Evolutionary conservation across 2,329 filamentous ascomycete genomes (phyloP), one percentile per base, ranked within the genome.

Genomic region (Diaporthe ampelina): DNA sequence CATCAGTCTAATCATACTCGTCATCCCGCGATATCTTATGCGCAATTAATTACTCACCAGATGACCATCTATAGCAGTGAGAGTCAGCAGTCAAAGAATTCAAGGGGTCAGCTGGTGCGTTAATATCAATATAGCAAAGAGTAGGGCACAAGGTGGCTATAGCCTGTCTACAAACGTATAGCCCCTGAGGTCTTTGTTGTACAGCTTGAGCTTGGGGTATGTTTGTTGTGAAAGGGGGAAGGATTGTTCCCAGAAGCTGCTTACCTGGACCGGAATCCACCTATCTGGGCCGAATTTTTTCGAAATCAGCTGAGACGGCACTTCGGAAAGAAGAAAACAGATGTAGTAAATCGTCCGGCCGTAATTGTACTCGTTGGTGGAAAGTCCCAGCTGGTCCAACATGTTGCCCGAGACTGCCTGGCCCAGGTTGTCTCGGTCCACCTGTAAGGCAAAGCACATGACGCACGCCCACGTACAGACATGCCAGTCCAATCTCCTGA

Each of bases 331-430:
- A 4, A 91, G 81, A 75, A 91, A 91, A 0, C 83, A 83, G 10
- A 88, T 78, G 0, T 85, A 82, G 76, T 89, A 90, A 52, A 90
- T 83, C 0, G 85, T 87, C 76, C 88, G 83, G 61, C 88, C 88
- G 15, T 85, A 81, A 76, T 89, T 89, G 77, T 86, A 87, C 70
- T 85, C 88, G 79, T 88, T 84, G 0, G 84, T 86, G n/a, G 79
- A 83, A 70, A 87, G 77, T 1, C 80, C 77, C n/a, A 87, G 79
- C 68, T 91, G 91, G 76, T 81, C 83, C 5, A 93, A 82, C 82
- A 93, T 87, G 74, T 91, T 91, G 79, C 92, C 90, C 0, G 88
- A 89, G 21, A 91, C 82, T 8, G 90, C 91, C 79, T 91, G 90
- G 4, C 77, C 76, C 19, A 92, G 84, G 77, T 92, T 93, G 45